A percentile compares a stretch with the other conserved stretches of the same genome.
Conservation (phyloP, 371 early-diverging fungal species). For the Synchytrium microbalum region DNA sequence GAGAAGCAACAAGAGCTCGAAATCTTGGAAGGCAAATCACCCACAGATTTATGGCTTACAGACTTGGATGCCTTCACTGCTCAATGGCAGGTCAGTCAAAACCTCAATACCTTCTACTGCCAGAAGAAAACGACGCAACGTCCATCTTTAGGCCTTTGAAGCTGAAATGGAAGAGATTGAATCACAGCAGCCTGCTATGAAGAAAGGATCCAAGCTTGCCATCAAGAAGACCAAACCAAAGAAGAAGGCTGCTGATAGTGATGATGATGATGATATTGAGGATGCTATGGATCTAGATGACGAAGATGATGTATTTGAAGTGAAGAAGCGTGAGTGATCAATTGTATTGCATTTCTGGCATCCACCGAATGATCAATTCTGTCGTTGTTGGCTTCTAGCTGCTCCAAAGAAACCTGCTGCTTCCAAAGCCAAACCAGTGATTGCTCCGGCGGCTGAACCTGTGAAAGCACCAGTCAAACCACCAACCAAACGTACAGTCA, state of each 20-base stretch:
- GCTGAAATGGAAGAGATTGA: constrained; percentile 1
- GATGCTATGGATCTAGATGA: constrained; percentile 5
- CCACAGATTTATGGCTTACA: constrained; percentile 81
- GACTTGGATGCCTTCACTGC: constrained; percentile 76
- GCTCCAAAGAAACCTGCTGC: background rate
- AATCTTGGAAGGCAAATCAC: constrained; percentile 54
- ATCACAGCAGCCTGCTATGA: constrained; percentile 2
- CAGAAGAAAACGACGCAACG: constrained; percentile 5
- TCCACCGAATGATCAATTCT: background rate
- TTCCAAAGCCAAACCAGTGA: background rate
- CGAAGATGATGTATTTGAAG: background rate
- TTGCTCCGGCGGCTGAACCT: background rate
- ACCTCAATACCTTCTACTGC: background rate
- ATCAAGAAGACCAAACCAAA: background rate
- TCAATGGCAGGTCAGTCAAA: constrained; percentile 58
- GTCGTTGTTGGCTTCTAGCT: no score
- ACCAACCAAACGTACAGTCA: background rate
- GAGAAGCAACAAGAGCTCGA: constrained; percentile 66
- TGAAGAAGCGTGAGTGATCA: background rate
- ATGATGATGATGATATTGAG: constrained; percentile 2
- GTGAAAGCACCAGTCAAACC: background rate
- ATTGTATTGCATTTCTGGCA: background rate
- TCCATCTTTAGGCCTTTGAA: constrained; percentile 1
- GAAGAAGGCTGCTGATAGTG: constrained; percentile 2
- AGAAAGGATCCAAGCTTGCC: background rate